Conservation (phyloP, 1,139 yeast genomes). For the Magnusiomyces tetraspermus region DNA sequence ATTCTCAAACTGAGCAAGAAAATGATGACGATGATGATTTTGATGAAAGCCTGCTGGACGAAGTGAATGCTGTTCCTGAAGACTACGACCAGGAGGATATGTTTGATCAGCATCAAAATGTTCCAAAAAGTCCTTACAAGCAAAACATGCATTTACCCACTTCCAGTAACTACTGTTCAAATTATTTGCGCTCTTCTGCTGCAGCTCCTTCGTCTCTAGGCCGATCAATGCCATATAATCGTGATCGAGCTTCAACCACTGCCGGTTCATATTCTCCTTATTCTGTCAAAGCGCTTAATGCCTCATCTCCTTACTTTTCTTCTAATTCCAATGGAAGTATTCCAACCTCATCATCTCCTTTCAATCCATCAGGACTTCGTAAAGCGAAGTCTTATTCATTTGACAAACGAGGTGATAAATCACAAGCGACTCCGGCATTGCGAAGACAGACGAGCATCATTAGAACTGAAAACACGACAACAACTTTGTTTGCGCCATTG, state of each 20-base stretch:
- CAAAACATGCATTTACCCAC: too few species aligned
- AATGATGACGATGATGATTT: conserved; percentile 7
- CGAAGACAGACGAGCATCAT: conserved; percentile 12
- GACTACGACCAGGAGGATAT: too few species aligned
- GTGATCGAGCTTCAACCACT: not conserved
- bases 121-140: too few species aligned
- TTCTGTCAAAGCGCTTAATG: too few species aligned
- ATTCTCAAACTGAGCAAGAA: not conserved
- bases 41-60: conserved; percentile 15
- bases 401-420: conserved; percentile 3
- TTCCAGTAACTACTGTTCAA: too few species aligned
- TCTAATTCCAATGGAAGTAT: too few species aligned
- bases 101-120: too few species aligned
- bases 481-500: conserved; percentile 13
- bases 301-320: too few species aligned
- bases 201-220: not conserved
- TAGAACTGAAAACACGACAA: conserved; percentile 8
- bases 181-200: too few species aligned
- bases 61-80: conserved; percentile 14
- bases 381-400: conserved; percentile 14
- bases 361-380: conserved; percentile 10
- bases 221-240: not conserved
- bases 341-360: too few species aligned
- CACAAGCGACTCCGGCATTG: not conserved
- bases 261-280: not conserved